These are phyloP conservation scores for Middelhovenomyces tepae DNA, from an alignment of 805 yeast genomes.

Conservation along the genomic window DNA sequence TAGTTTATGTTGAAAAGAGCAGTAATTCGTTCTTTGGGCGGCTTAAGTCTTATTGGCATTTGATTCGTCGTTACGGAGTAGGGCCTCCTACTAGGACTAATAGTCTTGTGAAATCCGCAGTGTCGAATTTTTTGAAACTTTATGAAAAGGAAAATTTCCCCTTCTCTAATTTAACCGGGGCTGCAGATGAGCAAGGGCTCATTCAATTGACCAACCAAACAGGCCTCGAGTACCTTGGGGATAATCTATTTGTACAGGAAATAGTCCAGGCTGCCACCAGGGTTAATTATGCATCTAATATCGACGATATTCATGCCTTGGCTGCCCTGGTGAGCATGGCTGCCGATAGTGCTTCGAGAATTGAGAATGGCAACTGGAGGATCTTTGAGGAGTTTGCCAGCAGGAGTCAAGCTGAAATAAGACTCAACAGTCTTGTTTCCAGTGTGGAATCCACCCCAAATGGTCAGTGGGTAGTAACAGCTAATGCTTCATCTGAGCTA, in stretches of 20 bases:
- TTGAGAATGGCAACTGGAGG: constrained; percentile 39
- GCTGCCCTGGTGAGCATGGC: constrained; percentile 35
- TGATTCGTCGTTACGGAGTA: no score
- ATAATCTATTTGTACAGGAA: constrained; percentile 19
- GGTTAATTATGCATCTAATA: constrained; percentile 36
- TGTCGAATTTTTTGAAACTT: constrained; percentile 26
- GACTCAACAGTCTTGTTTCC: constrained; percentile 26
- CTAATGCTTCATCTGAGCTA: no score
- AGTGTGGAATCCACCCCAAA: constrained; percentile 11
- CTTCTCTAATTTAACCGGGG: constrained; percentile 23
- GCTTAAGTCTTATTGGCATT: no score
- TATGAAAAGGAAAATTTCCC: constrained; percentile 32
- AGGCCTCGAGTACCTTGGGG: constrained; percentile 23
- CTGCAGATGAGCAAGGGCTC: constrained; percentile 23
- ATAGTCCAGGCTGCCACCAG: constrained; percentile 35
- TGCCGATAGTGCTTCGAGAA: constrained; percentile 27
- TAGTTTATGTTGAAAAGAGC: no score
- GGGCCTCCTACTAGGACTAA: constrained; percentile 21
- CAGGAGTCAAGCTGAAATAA: constrained; percentile 27
- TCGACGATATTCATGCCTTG: constrained; percentile 35
- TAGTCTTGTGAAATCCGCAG: constrained; percentile 14
- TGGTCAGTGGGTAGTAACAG: constrained; percentile 13
- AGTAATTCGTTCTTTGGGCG: constrained; percentile 30
- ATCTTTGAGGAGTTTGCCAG: constrained; percentile 36
- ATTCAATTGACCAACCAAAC: constrained; percentile 17